Base-by-base conservation (phyloP, 2,329 filamentous ascomycete species). In the Lasiodiplodia theobromae region DNA sequence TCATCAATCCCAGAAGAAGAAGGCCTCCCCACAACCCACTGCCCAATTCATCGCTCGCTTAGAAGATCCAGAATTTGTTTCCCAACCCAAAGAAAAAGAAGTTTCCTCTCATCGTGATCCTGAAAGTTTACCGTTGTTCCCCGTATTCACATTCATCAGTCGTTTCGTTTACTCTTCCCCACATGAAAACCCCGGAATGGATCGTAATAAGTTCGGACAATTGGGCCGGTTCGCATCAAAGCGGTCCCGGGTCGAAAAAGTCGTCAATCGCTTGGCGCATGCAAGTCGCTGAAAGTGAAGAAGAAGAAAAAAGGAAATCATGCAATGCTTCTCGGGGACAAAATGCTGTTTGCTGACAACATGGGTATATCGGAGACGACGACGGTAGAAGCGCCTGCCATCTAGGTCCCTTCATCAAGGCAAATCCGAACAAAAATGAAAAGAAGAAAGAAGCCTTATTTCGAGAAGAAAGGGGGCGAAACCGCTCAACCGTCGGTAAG, bases 401-500 rank as follows among this genome's bases (percentile, higher is more conserved):
- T 34, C 31, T 34, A 34, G 10, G 31, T 34, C 31, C 31, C 31
- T 34, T 34, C 31, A 10, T 34, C 31, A 34, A 34, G 31, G 31
- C 31, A 34, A 34, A 10, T 10, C 8, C 31, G 31, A 34, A 34
- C 31, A 34, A 34, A 8, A 34, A 11, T 10, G 49, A 53, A 53
- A 53, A 10, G 25, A 28, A 53, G 25, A 28, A 52, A 52, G 23
- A 23, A n/a, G 49, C 12, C 51, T 6, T 28, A 25, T 53, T 28
- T n/a, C 23, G 25, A 53, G 21, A 25, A 53, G 51, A 18, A 56
- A 34, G 31, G 7, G 31, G 31, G 31, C 31, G 31, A 56, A 25
- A 38, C 14, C 34, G 52, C 23, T 49, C 31, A 64, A 37, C 31
- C 47, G 37, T 52, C 60, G 12, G 60, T 68, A 37, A 68, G 56